phyloP scores from a whole-genome alignment of 1,284 basidiomycete species.

The Cryptococcus neoformans region DNA sequence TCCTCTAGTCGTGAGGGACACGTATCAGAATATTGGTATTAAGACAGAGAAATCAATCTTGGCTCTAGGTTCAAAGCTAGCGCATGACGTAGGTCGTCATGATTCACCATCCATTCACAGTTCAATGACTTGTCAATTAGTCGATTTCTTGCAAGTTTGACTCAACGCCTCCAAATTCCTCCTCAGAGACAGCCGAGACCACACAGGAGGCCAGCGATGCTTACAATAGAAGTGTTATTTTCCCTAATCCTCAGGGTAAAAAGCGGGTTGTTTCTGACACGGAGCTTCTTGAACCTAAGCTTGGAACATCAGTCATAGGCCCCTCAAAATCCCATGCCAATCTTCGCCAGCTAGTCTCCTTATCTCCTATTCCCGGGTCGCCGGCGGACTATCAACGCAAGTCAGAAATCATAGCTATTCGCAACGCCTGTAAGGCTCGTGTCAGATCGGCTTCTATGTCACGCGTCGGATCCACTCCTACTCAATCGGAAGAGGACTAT shows the following conservation, averaged over 20 bases:
- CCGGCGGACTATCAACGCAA: constrained; percentile 2
- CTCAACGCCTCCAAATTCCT: too few species aligned
- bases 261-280: constrained; percentile 10
- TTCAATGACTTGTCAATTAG: not conserved
- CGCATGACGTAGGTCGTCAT: not conserved
- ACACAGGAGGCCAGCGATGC: not conserved
- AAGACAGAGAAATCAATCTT: constrained; percentile 8
- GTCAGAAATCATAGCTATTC: not conserved
- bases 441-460: constrained; percentile 2
- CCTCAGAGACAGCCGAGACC: not conserved
- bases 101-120: too few species aligned
- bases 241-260: not conserved
- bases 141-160: not conserved
- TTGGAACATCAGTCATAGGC: constrained; percentile 7
- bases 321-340: constrained; percentile 10
- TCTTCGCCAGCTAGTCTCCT: constrained; percentile 7
- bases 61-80: not conserved
- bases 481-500: not conserved
- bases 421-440: not conserved
- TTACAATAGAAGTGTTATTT: not conserved
- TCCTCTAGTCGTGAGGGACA: constrained; percentile 28
- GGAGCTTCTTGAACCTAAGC: constrained; percentile 6
- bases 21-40: constrained; percentile 31
- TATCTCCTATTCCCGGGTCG: constrained; percentile 10
- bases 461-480: not conserved